A percentile compares a stretch with the other conserved stretches of the same genome.
These are phyloP conservation scores for Vitis riparia DNA, from an alignment of 164 flowering plant genomes.

Conservation along the genomic window DNA sequence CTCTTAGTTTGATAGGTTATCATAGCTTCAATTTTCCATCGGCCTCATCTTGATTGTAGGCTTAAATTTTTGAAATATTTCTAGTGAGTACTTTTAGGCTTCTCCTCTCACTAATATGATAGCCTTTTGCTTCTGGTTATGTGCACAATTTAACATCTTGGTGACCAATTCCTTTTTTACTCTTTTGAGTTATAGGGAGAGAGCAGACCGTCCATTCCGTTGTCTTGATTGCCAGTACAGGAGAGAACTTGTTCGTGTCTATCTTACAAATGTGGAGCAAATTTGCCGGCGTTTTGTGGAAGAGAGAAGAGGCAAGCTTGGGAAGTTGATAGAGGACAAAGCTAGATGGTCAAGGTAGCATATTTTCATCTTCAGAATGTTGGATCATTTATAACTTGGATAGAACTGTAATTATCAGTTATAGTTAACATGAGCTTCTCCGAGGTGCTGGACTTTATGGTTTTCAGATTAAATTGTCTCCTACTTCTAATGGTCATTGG, in stretches of 20 bases:
- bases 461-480: too few species aligned
- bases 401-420: too few species aligned
- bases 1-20: too few species aligned
- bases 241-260: conserved; percentile 93
- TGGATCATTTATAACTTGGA: neutral
- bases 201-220: conserved; percentile 83
- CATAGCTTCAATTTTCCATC: too few species aligned
- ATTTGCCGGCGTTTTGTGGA: conserved; percentile 85
- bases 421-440: too few species aligned
- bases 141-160: neutral
- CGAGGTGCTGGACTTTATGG: too few species aligned
- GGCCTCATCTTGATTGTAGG: too few species aligned
- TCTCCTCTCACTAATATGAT: neutral
- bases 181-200: conserved; percentile 63
- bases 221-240: conserved; percentile 93
- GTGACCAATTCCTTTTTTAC: neutral
- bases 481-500: too few species aligned
- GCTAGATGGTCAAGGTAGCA: conserved; percentile 85
- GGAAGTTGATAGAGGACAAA: conserved; percentile 81
- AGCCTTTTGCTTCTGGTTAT: neutral
- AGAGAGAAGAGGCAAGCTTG: conserved; percentile 82
- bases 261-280: conserved; percentile 86
- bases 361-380: neutral
- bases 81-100: neutral
- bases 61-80: too few species aligned